phyloP scores from a whole-genome alignment of 805 yeast genomes.

The Tetrapisispora phaffii region DNA sequence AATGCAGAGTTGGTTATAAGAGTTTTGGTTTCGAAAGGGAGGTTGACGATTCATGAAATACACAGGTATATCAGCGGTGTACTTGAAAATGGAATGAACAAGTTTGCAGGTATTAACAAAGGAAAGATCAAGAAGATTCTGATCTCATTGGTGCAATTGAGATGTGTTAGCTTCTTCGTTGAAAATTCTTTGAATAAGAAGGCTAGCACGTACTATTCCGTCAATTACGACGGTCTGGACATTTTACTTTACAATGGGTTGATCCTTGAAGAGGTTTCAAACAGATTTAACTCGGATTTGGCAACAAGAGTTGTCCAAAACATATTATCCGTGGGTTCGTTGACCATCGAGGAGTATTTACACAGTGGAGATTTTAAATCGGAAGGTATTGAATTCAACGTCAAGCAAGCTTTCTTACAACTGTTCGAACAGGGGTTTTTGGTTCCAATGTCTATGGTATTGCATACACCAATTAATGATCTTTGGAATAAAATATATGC shows the following conservation, averaged over 20 bases:
- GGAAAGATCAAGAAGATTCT: conserved; percentile 52
- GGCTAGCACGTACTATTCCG: conserved; percentile 40
- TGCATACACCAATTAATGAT: conserved; percentile 31
- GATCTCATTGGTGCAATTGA: conserved; percentile 69
- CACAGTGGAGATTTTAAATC: conserved; percentile 21
- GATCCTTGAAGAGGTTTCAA: conserved; percentile 45
- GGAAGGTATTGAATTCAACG: conserved; percentile 14
- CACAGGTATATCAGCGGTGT: conserved; percentile 31
- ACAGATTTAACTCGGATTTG: conserved; percentile 18
- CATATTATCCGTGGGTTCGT: conserved; percentile 57
- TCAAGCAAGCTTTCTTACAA: conserved; percentile 33
- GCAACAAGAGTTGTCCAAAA: conserved; percentile 51
- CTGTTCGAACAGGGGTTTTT: conserved; percentile 44
- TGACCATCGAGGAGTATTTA: conserved; percentile 46
- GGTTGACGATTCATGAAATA: conserved; percentile 50
- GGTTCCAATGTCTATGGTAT: conserved; percentile 35
- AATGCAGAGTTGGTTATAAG: conserved; percentile 58
- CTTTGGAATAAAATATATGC: conserved; percentile 35
- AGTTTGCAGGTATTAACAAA: conserved; percentile 28
- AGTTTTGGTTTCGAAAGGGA: conserved; percentile 54
- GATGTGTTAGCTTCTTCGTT: conserved; percentile 60
- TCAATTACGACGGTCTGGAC: conserved; percentile 55
- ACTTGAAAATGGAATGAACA: conserved; percentile 1
- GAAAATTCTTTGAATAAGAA: conserved; percentile 30
- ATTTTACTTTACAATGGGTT: conserved; percentile 69